Percentiles rank a stretch among this genome's conserved stretches.
phyloP scores from a whole-genome alignment of 352 stramenopile genomes.

The Phytopythium mirpurense region DNA sequence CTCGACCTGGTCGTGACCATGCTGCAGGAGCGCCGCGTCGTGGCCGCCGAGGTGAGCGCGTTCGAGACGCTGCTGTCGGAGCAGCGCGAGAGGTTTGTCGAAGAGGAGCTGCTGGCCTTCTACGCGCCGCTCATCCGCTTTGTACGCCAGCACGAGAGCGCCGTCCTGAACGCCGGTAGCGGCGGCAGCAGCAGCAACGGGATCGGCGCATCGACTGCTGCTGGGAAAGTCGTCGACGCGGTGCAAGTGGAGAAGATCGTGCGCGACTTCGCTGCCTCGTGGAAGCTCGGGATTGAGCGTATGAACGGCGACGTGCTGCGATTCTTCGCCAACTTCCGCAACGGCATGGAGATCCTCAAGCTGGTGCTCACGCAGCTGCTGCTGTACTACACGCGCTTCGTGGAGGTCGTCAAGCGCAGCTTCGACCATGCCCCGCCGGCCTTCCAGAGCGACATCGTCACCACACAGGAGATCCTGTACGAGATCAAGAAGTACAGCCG shows the following conservation, averaged over 20 bases:
- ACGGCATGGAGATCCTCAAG: conserved; percentile 99
- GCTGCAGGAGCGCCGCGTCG: conserved; percentile 93
- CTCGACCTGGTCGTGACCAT: conserved; percentile 94
- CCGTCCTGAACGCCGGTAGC: conserved; percentile 44
- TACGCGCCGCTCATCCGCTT: conserved; percentile 98
- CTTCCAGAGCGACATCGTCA: conserved; percentile 94
- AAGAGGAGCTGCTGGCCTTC: conserved; percentile 91
- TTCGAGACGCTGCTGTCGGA: conserved; percentile 92
- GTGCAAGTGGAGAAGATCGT: conserved; percentile 93
- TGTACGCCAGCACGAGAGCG: conserved; percentile 92
- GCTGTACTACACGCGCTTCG: conserved; percentile 98
- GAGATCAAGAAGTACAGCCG: conserved; percentile 98
- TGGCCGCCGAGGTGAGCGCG: conserved; percentile 91
- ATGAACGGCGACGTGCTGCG: conserved; percentile 98
- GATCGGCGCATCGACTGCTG: conserved; percentile 3
- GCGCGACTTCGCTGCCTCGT: conserved; percentile 93
- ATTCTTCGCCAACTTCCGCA: conserved; percentile 98
- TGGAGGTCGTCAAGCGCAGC: conserved; percentile 95
- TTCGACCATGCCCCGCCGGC: conserved; percentile 65
- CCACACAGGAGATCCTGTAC: conserved; percentile 94
- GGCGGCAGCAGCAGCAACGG: conserved; percentile 2
- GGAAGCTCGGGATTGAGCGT: conserved; percentile 95
- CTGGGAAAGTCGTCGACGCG: conserved; percentile 65
- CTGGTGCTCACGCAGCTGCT: conserved; percentile 97
- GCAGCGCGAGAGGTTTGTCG: conserved; percentile 96